phyloP scores from a whole-genome alignment of 495 filamentous ascomycete genomes.

The Bacidia gigantensis region DNA sequence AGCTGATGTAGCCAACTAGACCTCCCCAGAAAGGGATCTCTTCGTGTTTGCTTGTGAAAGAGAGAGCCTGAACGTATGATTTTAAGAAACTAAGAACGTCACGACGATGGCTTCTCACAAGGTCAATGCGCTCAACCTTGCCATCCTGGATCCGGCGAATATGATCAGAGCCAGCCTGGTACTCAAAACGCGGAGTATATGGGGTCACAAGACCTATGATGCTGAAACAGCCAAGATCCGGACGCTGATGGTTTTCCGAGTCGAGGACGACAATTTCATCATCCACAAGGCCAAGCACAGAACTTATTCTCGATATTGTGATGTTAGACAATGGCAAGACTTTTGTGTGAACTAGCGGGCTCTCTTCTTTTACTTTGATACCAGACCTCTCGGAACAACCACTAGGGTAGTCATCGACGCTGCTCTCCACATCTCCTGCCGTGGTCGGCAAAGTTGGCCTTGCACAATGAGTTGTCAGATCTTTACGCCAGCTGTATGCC shows the following conservation, averaged over 20 bases:
- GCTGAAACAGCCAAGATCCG: conserved; percentile 46
- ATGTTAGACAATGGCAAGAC: conserved; percentile 25
- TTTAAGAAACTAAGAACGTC: conserved; percentile 43
- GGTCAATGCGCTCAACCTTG: not conserved
- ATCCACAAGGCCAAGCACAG: conserved; percentile 27
- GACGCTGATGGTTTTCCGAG: conserved; percentile 27
- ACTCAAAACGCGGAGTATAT: conserved; percentile 37
- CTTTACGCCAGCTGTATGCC: conserved; percentile 29
- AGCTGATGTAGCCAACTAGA: conserved; percentile 79
- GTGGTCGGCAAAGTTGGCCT: too few species aligned
- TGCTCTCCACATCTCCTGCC: too few species aligned
- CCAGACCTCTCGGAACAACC: too few species aligned
- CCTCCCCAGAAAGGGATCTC: conserved; percentile 69
- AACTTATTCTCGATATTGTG: conserved; percentile 34
- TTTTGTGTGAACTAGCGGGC: conserved; percentile 6
- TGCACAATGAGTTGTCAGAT: not conserved
- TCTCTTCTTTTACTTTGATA: too few species aligned
- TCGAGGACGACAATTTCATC: conserved; percentile 40
- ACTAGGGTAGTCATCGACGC: too few species aligned
- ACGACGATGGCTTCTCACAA: conserved; percentile 22
- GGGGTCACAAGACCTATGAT: conserved; percentile 51
- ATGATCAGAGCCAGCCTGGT: conserved; percentile 32
- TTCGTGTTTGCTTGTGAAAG: conserved; percentile 27
- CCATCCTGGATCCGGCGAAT: conserved; percentile 19
- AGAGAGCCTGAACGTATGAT: conserved; percentile 40